Conservation (phyloP, 768 basidiomycete genomes). For the Panellus pusillus region DNA sequence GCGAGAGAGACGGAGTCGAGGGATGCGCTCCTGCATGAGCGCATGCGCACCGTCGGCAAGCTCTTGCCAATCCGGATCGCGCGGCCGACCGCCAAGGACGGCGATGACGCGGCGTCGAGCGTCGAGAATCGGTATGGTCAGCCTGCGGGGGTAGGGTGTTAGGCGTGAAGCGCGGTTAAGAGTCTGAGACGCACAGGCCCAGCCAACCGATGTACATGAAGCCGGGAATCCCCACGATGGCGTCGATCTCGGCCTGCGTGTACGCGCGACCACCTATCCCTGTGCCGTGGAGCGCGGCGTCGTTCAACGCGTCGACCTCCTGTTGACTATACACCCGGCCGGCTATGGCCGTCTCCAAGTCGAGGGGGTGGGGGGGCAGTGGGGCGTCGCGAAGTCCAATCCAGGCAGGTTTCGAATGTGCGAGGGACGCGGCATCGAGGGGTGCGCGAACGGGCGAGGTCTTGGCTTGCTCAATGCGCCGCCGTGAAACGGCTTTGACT, state of each 20-base stretch:
- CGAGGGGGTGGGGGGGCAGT: too few species aligned
- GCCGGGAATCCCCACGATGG: neutral
- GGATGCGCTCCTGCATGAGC: neutral
- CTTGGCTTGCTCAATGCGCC: too few species aligned
- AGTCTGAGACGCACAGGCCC: neutral
- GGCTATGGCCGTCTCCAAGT: too few species aligned
- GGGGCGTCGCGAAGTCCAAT: too few species aligned
- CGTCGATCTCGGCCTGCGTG: neutral
- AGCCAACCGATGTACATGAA: conserved; percentile 9
- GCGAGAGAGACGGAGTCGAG: neutral
- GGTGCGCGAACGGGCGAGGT: too few species aligned
- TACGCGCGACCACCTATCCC: too few species aligned
- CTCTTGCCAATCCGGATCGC: neutral
- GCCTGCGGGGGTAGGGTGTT: neutral
- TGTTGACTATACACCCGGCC: too few species aligned
- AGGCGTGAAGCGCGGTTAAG: neutral
- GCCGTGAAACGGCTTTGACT: too few species aligned
- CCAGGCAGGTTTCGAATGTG: too few species aligned
- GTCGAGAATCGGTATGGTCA: conserved; percentile 11
- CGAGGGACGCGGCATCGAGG: too few species aligned
- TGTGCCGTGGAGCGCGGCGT: too few species aligned
- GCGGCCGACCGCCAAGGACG: conserved; percentile 2
- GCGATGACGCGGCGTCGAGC: neutral
- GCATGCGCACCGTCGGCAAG: neutral
- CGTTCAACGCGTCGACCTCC: too few species aligned